Evolutionary conservation across 2,329 filamentous ascomycete genomes (phyloP).

Genomic region (Venturia aucupariae): DNA sequence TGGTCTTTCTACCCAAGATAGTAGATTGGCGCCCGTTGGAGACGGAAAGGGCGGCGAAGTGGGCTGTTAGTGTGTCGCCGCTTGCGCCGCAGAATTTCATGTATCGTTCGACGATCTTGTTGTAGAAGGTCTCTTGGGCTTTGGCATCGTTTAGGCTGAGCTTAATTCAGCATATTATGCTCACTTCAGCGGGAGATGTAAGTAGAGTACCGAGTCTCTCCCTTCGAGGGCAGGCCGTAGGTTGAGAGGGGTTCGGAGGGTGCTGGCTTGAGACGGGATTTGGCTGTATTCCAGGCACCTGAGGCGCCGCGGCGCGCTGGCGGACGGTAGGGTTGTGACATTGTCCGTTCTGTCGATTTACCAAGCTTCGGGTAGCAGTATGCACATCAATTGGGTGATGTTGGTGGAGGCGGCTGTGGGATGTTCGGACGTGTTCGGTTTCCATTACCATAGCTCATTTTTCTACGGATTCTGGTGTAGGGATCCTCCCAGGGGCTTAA

Average conservation of each 20-base stretch:
- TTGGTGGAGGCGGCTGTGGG: not conserved
- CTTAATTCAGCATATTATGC: conserved; percentile 12
- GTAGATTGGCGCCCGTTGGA: conserved; percentile 18
- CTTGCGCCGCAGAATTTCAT: conserved; percentile 77
- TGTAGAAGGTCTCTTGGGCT: conserved; percentile 77
- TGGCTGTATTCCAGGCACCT: conserved; percentile 43
- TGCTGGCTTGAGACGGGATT: conserved; percentile 34
- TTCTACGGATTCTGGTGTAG: too few species aligned
- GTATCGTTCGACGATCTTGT: conserved; percentile 79
- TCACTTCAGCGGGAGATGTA: conserved; percentile 11
- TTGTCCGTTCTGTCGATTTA: conserved; percentile 20
- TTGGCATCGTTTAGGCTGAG: conserved; percentile 51
- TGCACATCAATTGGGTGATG: not conserved
- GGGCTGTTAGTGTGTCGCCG: conserved; percentile 60
- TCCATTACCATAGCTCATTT: too few species aligned
- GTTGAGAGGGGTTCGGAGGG: conserved; percentile 66
- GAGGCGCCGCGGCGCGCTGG: conserved; percentile 32
- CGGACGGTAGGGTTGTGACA: conserved; percentile 17
- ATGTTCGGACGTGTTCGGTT: too few species aligned
- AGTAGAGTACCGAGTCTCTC: conserved; percentile 62
- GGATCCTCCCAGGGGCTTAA: too few species aligned
- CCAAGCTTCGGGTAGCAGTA: not conserved
- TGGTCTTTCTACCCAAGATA: not conserved
- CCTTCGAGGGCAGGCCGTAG: conserved; percentile 83
- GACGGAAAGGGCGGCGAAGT: conserved; percentile 56